Evolutionary conservation across 2,329 filamentous ascomycete species (phyloP), one percentile per base, ranked within the genome.

Genomic region (Magnaporthiopsis rhizophila): DNA sequence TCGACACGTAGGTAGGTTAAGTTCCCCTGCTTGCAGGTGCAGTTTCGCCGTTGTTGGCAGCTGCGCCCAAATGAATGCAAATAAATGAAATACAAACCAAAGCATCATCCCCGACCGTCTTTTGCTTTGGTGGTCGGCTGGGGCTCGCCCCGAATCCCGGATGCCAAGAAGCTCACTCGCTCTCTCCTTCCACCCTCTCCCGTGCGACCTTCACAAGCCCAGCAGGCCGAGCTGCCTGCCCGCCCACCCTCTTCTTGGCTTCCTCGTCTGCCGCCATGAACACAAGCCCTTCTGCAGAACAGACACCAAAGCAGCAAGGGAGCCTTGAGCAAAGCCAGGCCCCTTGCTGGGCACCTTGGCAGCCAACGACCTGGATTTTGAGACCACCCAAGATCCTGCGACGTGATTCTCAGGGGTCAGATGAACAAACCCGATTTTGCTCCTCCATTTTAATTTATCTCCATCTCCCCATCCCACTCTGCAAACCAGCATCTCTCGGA

Each of bases 351-450:
- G 4, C 11, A 11, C 21, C 26, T 11, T 58, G 7, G 26, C 26
- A 13, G 15, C 45, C 9, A 18, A 6, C 18, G n/a, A 2, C 7
- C 26, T 18, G 24, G 26, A 15, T 26, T 30, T 30, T 58, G n/a
- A 58, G 57, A 30, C n/a, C 8, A 7, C 57, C 26, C 57, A 32
- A 58, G 30, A 18, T 18, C 24, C 24, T 58, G 57, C 30, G 26
- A 58, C 57, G 30, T 15, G 26, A 58, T 28, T 28, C 30, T 58
- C 66, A 68, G 65, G 59, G 62, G 63, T 30, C 26, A 9, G 63
- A 38, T 61, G 58, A 24, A 56, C 30, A 58, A 57, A 59, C 30
- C 56, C 62, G 45, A 8, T 53, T 53, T 53, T n/a, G 45, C 21
- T 53, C 45, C 45, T 24, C 21, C 13, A 53, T 53, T 53, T 53